A percentile compares a stretch with the other conserved stretches of the same genome.
phyloP scores from a whole-genome alignment of 2,329 filamentous ascomycete genomes.

The Acrodontium crateriforme region DNA sequence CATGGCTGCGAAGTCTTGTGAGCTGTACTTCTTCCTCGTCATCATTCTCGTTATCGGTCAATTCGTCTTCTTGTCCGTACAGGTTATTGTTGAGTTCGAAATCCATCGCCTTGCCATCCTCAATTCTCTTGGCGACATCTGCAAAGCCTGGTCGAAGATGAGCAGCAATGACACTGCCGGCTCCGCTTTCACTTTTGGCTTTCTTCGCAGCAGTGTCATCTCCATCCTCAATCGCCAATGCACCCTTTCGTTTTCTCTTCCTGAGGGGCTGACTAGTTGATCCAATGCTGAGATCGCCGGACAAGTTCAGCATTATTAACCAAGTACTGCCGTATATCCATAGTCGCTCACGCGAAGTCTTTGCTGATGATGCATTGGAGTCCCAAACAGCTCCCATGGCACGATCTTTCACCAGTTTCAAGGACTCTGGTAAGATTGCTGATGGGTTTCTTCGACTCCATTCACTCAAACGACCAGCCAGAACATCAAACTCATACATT shows the following conservation, averaged over 20 bases:
- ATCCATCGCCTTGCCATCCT: constrained; percentile 17
- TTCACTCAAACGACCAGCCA: constrained; percentile 61
- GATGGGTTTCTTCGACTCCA: constrained; percentile 79
- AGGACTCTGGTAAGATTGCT: constrained; percentile 58
- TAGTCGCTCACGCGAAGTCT: constrained; percentile 41
- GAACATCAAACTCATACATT: constrained; percentile 65
- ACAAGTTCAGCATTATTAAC: constrained; percentile 84
- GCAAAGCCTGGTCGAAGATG: constrained; percentile 16
- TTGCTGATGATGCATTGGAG: constrained; percentile 31
- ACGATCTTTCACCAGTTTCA: constrained; percentile 60
- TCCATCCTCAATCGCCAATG: constrained; percentile 8
- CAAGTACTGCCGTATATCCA: constrained; percentile 84
- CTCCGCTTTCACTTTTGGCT: constrained; percentile 37
- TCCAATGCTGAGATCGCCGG: constrained; percentile 44
- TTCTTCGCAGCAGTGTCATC: constrained; percentile 13
- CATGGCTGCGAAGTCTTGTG: constrained; percentile 24
- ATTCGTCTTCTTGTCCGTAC: constrained; percentile 26
- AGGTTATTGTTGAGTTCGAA: constrained; percentile 19
- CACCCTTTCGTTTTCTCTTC: constrained; percentile 12
- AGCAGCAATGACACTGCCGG: constrained; percentile 38
- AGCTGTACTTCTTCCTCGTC: constrained; percentile 26
- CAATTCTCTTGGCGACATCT: constrained; percentile 14
- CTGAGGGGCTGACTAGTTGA: not conserved
- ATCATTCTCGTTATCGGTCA: constrained; percentile 27
- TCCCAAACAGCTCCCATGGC: constrained; percentile 82